Evolutionary conservation across 192 early-diverging fungal species (phyloP).

Genomic region (Coemansia javaensis): DNA sequence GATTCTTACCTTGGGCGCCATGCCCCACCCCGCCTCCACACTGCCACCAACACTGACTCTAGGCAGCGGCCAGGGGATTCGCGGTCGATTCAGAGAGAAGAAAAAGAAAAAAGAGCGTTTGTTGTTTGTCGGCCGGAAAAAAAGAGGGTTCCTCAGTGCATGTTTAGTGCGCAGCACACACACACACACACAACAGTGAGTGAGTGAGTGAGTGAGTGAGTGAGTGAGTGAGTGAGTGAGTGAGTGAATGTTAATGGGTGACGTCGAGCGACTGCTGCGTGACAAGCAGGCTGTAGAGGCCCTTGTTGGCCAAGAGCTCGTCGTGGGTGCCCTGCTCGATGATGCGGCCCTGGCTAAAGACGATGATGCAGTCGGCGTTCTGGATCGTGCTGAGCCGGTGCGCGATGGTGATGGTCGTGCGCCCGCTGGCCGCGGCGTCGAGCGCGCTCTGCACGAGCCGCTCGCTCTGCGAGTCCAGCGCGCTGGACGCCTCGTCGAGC

Average conservation of each 20-base stretch:
- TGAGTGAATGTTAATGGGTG: too few species aligned
- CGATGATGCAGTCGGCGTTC: slow-evolving; percentile 70
- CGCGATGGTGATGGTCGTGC: slow-evolving; percentile 72
- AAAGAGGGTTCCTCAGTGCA: too few species aligned
- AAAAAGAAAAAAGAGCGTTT: neutral
- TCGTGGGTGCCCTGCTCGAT: slow-evolving; percentile 67
- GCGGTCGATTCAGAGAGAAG: neutral
- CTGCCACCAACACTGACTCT: too few species aligned
- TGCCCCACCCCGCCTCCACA: too few species aligned
- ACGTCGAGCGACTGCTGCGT: slow-evolving; percentile 59
- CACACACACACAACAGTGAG: too few species aligned
- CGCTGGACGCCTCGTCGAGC: slow-evolving; percentile 81
- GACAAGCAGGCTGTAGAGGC: slow-evolving; percentile 61
- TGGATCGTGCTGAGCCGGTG: slow-evolving; percentile 84
- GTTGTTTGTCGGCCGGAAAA: neutral
- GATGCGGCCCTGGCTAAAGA: slow-evolving; percentile 59
- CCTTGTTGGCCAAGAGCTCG: slow-evolving; percentile 55
- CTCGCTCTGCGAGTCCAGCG: slow-evolving; percentile 79
- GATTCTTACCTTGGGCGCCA: too few species aligned
- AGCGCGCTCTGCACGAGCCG: slow-evolving; percentile 74
- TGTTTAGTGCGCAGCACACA: too few species aligned
- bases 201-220: too few species aligned
- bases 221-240: too few species aligned
- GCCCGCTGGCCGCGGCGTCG: slow-evolving; percentile 59
- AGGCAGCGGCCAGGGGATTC: too few species aligned